phyloP scores from a whole-genome alignment of 2,329 filamentous ascomycete species.

The Ophiostoma perfectum region DNA sequence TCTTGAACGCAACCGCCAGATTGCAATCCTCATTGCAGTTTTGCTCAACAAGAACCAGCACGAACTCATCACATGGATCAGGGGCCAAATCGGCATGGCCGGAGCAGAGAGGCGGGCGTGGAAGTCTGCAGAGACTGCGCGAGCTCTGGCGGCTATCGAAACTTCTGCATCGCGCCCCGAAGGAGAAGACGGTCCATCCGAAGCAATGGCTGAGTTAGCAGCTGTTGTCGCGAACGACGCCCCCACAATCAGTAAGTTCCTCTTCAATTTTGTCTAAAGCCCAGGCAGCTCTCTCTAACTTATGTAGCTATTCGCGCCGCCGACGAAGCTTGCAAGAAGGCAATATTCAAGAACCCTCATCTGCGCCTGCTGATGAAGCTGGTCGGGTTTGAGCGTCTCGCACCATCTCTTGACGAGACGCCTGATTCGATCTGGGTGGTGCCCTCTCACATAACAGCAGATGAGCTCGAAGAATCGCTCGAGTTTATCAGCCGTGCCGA shows the following conservation, averaged over 20 bases:
- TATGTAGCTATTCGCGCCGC: conserved; percentile 44
- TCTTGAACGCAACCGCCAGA: conserved; percentile 62
- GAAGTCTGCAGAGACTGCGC: conserved; percentile 46
- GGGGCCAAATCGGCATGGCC: conserved; percentile 61
- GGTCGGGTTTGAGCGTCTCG: conserved; percentile 60
- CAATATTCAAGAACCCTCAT: conserved; percentile 85
- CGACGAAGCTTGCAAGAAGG: conserved; percentile 59
- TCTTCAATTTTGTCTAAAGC: neutral
- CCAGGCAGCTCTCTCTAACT: no score
- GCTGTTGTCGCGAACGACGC: neutral
- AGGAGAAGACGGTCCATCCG: conserved; percentile 21
- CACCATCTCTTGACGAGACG: conserved; percentile 58
- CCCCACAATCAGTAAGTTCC: conserved; percentile 23
- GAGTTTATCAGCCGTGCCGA: conserved; percentile 71
- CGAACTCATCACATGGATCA: conserved; percentile 76
- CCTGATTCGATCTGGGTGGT: conserved; percentile 74
- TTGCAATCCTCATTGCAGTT: conserved; percentile 73
- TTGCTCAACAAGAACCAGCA: conserved; percentile 74
- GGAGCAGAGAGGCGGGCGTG: conserved; percentile 69
- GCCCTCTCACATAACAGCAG: conserved; percentile 58
- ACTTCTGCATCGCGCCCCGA: conserved; percentile 29
- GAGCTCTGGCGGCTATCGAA: conserved; percentile 32
- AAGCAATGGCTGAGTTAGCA: conserved; percentile 24
- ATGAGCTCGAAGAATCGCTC: conserved; percentile 62
- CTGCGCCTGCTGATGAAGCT: conserved; percentile 78